These are phyloP conservation scores for Calonectria henricotiae DNA, from an alignment of 2,329 filamentous ascomycete species.

Conservation along the genomic window DNA sequence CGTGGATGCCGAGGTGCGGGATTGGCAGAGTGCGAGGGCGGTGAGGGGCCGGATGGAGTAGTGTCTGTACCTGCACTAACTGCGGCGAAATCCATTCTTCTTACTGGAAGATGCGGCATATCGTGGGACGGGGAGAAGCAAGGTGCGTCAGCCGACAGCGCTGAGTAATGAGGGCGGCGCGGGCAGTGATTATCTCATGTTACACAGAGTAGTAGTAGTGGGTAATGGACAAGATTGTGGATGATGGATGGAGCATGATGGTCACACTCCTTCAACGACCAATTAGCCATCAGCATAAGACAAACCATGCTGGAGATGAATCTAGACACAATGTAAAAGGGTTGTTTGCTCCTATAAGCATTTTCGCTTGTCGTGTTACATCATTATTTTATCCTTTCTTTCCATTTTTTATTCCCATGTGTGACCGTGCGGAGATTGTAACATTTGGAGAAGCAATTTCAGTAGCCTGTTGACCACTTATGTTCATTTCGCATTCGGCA, in stretches of 20 bases:
- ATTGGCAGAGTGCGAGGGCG: slow-evolving; percentile 23
- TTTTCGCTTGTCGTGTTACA: neutral
- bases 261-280: neutral
- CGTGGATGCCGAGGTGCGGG: slow-evolving; percentile 31
- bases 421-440: slow-evolving; percentile 18
- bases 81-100: slow-evolving; percentile 9
- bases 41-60: slow-evolving; percentile 32
- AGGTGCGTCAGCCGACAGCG: slow-evolving; percentile 10
- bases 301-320: neutral
- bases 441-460: slow-evolving; percentile 16
- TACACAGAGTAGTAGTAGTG: neutral
- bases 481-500: neutral
- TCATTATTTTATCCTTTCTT: neutral
- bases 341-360: neutral
- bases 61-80: slow-evolving; percentile 19
- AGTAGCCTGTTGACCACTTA: neutral
- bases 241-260: neutral
- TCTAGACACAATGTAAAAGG: neutral
- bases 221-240: neutral
- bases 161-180: slow-evolving; percentile 25
- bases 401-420: neutral
- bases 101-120: slow-evolving; percentile 7
- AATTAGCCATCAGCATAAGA: neutral
- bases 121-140: slow-evolving; percentile 10
- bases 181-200: slow-evolving; percentile 12